Evolutionary conservation across 106 monocot genomes (phyloP).

Genomic region (Amphibolis antarctica): DNA sequence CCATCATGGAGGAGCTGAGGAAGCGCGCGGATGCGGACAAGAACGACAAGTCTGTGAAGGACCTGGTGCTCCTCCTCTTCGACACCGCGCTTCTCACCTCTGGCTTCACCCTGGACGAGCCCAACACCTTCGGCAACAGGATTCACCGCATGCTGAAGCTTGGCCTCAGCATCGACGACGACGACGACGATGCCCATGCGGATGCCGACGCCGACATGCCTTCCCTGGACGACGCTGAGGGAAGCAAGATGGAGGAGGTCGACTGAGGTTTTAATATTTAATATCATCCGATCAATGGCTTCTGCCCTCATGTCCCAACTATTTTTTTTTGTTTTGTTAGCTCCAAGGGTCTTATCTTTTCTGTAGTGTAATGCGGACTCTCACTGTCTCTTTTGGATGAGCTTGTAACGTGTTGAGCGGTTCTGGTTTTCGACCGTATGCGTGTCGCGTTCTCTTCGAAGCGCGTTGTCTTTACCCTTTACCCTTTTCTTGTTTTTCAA

Average conservation of each 20-base stretch:
- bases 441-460: too few species aligned
- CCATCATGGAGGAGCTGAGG: slow-evolving; percentile 33
- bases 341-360: too few species aligned
- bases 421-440: too few species aligned
- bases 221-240: slow-evolving; percentile 18
- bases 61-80: slow-evolving; percentile 19
- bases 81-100: slow-evolving; percentile 29
- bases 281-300: background rate
- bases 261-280: slow-evolving; percentile 3
- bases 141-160: slow-evolving; percentile 32
- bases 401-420: too few species aligned
- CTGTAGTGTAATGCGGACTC: too few species aligned
- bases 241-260: slow-evolving; percentile 35
- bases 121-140: slow-evolving; percentile 31
- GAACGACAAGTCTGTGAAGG: slow-evolving; percentile 31
- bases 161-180: slow-evolving; percentile 30
- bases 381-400: too few species aligned
- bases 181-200: slow-evolving; percentile 13
- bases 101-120: slow-evolving; percentile 25
- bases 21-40: slow-evolving; percentile 25
- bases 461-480: too few species aligned
- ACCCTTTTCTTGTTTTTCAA: too few species aligned
- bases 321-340: slow-evolving; percentile 5
- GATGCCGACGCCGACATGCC: slow-evolving; percentile 16
- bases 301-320: background rate